Evolutionary conservation across 2,329 filamentous ascomycete species (phyloP).

Genomic region (Trichoderma atroviride): DNA sequence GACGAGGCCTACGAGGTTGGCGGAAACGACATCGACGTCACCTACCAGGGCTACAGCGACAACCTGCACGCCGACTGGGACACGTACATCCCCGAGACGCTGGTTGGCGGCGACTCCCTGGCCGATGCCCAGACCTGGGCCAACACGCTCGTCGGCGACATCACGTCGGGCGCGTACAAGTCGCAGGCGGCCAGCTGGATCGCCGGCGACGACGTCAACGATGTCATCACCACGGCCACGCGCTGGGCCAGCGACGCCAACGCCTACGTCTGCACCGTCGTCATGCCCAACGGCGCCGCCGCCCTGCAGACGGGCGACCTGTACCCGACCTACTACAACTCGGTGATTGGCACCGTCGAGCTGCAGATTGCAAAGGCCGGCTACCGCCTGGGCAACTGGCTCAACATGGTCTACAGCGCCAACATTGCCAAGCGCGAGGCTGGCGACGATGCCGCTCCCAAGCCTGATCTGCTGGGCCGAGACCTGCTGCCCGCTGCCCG

Average conservation of each 20-base stretch:
- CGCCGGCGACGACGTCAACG: slow-evolving; percentile 38
- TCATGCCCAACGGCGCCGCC: slow-evolving; percentile 43
- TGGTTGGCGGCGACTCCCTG: slow-evolving; percentile 42
- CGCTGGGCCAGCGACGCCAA: slow-evolving; percentile 48
- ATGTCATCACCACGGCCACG: slow-evolving; percentile 39
- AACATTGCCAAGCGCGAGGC: slow-evolving; percentile 28
- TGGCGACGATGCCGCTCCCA: neutral
- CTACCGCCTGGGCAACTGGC: slow-evolving; percentile 40
- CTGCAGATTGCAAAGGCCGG: slow-evolving; percentile 51
- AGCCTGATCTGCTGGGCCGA: slow-evolving; percentile 32
- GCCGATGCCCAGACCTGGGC: slow-evolving; percentile 46
- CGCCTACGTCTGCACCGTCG: slow-evolving; percentile 47
- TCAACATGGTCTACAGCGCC: slow-evolving; percentile 35
- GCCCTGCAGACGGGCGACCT: slow-evolving; percentile 46
- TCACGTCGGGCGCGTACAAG: slow-evolving; percentile 44
- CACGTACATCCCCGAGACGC: slow-evolving; percentile 56
- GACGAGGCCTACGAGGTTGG: slow-evolving; percentile 55
- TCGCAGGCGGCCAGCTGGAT: slow-evolving; percentile 42
- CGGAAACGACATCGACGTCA: slow-evolving; percentile 56
- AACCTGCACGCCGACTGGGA: slow-evolving; percentile 67
- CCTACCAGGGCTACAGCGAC: slow-evolving; percentile 52
- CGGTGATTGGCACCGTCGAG: slow-evolving; percentile 44
- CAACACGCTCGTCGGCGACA: slow-evolving; percentile 38
- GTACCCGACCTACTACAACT: slow-evolving; percentile 44
- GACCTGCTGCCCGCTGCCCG: slow-evolving; percentile 34